Conservation (phyloP, 1,139 yeast species). For the Meyerozyma elateridarum region DNA sequence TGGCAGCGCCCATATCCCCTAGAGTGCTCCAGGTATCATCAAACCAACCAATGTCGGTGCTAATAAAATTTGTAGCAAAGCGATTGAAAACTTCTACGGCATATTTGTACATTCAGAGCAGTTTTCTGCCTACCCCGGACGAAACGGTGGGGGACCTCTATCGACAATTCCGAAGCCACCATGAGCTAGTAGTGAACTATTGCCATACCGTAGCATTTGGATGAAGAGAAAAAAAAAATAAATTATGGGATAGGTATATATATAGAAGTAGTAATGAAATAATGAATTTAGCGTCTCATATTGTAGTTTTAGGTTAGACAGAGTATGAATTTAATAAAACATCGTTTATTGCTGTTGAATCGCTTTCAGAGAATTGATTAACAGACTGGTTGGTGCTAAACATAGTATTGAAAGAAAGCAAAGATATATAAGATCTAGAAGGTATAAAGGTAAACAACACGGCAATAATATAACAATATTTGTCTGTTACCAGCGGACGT, state of each 20-base stretch:
- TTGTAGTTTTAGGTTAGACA: too few relatives aligned
- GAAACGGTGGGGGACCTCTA: conserved; percentile 48
- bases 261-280: too few relatives aligned
- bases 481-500: conserved; percentile 1
- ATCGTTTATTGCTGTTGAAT: too few relatives aligned
- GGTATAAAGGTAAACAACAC: conserved; percentile 3
- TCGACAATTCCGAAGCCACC: conserved; percentile 38
- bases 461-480: background rate
- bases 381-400: background rate
- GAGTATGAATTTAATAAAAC: too few relatives aligned
- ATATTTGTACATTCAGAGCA: conserved; percentile 49
- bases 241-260: too few relatives aligned
- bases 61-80: conserved; percentile 41
- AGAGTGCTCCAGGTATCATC: conserved; percentile 45
- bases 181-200: conserved; percentile 51
- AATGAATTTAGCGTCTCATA: too few relatives aligned
- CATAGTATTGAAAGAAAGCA: conserved; percentile 7
- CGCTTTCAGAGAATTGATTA: conserved; percentile 1
- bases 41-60: conserved; percentile 42
- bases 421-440: conserved; percentile 3
- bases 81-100: conserved; percentile 21
- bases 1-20: conserved; percentile 48
- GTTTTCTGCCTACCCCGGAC: conserved; percentile 59
- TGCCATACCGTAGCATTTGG: conserved; percentile 60
- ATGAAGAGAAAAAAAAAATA: conserved; percentile 13